A percentile compares a stretch with the other conserved stretches of the same genome.
phyloP scores from a whole-genome alignment of 495 filamentous ascomycete species.

The Recurvomyces mirabilis region DNA sequence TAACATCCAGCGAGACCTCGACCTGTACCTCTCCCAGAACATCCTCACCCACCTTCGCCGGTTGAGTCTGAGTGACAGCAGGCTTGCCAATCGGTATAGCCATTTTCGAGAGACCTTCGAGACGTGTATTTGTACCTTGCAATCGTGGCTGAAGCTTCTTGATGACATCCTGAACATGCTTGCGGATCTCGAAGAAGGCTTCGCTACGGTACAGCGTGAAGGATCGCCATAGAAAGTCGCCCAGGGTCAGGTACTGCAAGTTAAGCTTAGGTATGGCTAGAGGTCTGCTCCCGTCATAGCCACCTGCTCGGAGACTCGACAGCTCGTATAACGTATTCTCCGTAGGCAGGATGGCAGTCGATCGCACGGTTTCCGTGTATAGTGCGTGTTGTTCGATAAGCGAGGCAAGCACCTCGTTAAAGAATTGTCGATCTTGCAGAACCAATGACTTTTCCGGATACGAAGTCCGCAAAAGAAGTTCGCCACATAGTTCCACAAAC shows the following conservation, averaged over 20 bases:
- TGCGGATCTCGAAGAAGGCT: constrained; percentile 86
- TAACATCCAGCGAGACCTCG: constrained; percentile 81
- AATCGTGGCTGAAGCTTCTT: constrained; percentile 62
- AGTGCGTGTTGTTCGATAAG: constrained; percentile 65
- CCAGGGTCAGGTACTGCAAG: constrained; percentile 86
- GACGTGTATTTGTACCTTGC: constrained; percentile 51
- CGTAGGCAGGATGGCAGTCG: constrained; percentile 64
- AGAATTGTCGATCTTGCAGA: constrained; percentile 51
- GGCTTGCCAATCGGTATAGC: constrained; percentile 77
- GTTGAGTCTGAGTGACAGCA: constrained; percentile 76
- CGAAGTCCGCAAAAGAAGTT: constrained; percentile 63
- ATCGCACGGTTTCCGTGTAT: constrained; percentile 67
- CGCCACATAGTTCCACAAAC: constrained; percentile 51
- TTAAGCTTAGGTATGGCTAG: constrained; percentile 91
- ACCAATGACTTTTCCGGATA: constrained; percentile 66
- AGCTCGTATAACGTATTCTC: constrained; percentile 74
- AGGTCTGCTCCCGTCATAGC: constrained; percentile 78
- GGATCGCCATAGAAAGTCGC: constrained; percentile 91
- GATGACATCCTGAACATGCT: constrained; percentile 72
- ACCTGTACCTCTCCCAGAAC: constrained; percentile 77
- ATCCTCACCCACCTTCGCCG: constrained; percentile 71
- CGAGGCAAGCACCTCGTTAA: constrained; percentile 66
- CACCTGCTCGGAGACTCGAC: constrained; percentile 71
- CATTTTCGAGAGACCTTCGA: constrained; percentile 85
- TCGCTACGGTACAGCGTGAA: constrained; percentile 83